Evolutionary conservation across 257 asterid genomes (phyloP), one percentile per base, ranked within the genome.

Genomic region (Datura wrightii): DNA sequence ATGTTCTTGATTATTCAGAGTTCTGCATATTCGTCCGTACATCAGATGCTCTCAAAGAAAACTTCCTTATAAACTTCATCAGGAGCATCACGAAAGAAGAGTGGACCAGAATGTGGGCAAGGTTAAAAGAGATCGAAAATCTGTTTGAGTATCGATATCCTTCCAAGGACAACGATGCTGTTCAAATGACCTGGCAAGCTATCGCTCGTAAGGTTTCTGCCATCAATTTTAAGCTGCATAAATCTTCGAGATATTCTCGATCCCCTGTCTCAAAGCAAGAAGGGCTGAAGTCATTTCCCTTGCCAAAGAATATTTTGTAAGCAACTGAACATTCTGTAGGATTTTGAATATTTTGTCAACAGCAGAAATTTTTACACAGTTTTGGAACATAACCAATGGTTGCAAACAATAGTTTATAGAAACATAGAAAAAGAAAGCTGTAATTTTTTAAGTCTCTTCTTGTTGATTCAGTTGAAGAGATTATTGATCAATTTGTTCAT

Each of bases 181-280:
- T 93, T 79, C 95, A 94, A 87, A 94, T 93, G 97, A 88, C 91
- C 88, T 94, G 98, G 98, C 91, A 91, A 85, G 92, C 94, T 6
- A 80, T 94, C 10, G 87, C 85, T 6, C 84, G 97, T 67, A 94
- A 90, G 89, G 92, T 92, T 84, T 92, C 97, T 16, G 87, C 86
- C n/a, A 54, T 81, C 55, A 86, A 79, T 59, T 83, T 90, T 86
- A 89, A 86, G 67, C 50, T 92, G 83, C 91, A 94, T 76, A 84
- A 83, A 55, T 79, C 69, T 1, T 48, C 34, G 41, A 90, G 98
- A 46, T 85, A 84, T 86, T 85, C 88, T 4, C 84, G 82, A 15
- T 74, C 84, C 16, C 19, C 56, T 34, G 86, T 16, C 1, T 59
- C 86, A 1, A 83, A 83, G 84, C 91, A 91, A 31, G 70, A 50